phyloP scores from a whole-genome alignment of 2,329 filamentous ascomycete species.

The Fusarium annulatum region DNA sequence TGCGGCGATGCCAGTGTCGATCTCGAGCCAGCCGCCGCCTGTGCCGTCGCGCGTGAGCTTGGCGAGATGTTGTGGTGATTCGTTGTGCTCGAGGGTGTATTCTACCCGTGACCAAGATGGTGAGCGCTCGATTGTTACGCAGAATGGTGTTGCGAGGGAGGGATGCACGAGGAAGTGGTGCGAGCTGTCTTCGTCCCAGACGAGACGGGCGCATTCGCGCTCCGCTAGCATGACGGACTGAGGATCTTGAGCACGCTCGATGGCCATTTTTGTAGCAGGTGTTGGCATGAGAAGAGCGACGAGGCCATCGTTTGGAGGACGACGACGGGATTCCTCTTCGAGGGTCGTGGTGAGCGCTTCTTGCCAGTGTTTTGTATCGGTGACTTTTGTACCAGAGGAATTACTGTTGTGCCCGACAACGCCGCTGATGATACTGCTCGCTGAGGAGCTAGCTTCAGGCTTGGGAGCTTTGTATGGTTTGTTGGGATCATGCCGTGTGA shows the following conservation, averaged over 20 bases:
- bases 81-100: conserved; percentile 73
- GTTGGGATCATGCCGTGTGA: conserved; percentile 69
- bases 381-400: conserved; percentile 42
- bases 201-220: conserved; percentile 74
- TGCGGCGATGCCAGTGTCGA: conserved; percentile 69
- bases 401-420: conserved; percentile 45
- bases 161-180: conserved; percentile 73
- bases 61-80: conserved; percentile 69
- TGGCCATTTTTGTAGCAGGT: conserved; percentile 71
- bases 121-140: conserved; percentile 67
- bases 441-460: conserved; percentile 38
- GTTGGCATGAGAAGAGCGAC: conserved; percentile 76
- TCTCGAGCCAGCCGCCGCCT: conserved; percentile 68
- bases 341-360: conserved; percentile 69
- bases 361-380: conserved; percentile 63
- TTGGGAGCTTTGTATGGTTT: conserved; percentile 64
- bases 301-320: conserved; percentile 69
- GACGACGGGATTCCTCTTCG: conserved; percentile 64
- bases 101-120: conserved; percentile 70
- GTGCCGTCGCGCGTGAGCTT: conserved; percentile 70
- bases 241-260: conserved; percentile 69
- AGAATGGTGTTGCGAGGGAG: conserved; percentile 71
- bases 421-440: conserved; percentile 48
- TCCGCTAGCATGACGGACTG: conserved; percentile 71
- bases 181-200: conserved; percentile 73